Evolutionary conservation across 345 rosid genomes (phyloP), one percentile per base, ranked within the genome.

Genomic region (Acer campestre): DNA sequence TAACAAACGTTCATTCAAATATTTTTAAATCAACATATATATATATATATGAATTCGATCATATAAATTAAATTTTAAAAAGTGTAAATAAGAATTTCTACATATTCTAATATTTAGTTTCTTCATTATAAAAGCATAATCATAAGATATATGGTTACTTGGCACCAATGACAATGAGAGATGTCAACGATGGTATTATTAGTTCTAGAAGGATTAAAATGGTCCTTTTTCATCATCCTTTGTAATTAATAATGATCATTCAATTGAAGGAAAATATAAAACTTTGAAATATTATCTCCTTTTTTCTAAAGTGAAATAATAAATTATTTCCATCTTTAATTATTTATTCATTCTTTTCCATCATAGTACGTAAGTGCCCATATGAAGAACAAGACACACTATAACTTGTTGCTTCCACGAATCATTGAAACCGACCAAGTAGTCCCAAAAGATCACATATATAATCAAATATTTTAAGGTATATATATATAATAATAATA

Each of bases 341-440:
- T 22, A 12, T 42, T 61, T 61, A 18, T 61, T 35, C 6, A 42
- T 42, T 42, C 46, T 13, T 10, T 10, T 8, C 29, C 8, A 11
- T 44, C 16, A 55, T 29, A 17, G 40, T 18, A 29, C 16, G 8
- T 27, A 9, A 22, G 7, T 40, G 20, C 14, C 46, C 77, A 46
- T 44, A 27, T 63, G 77, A 63, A 74, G 53, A 69, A 74, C 61
- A 62, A 46, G 49, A 62, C 69, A 2, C 11, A 16, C 44, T 29
- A 16, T 20, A 2, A 46, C 42, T 74, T 74, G 42, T 6, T 49
- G 38, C 40, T 44, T 62, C 44, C 58, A 44, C 59, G 16, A 73
- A 42, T 16, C 53, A 73, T 10, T 22, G 67, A 9, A 29, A 61
- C 10, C 22, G 48, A 29, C 7, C 9, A 10, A 42, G 4, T 3